Base-by-base conservation (phyloP, 2,329 filamentous ascomycete genomes). In the Talaromyces funiculosus region DNA sequence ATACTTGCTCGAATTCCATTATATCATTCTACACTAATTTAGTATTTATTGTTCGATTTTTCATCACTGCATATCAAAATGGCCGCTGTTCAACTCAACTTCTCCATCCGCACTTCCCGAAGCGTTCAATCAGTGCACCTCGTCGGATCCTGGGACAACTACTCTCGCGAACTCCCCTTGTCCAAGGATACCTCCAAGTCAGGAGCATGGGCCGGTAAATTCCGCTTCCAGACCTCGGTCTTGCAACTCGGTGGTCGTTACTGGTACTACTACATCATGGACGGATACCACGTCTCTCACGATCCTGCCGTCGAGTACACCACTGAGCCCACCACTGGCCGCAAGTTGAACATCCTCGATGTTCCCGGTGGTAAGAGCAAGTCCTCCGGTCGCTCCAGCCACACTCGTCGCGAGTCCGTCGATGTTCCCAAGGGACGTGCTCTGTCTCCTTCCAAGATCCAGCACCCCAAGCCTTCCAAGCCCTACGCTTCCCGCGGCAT, bases 211-310 rank as follows among this genome's bases (percentile, higher is more conserved):
- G 90, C 92, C 77, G 94, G 93, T 73, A 95, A 91, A 72, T 97
- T 99, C 83, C 89, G 91, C 80, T 97, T 99, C 81, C 90, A 94
- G 80, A 89, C 88, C 74, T 80, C 86, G 64, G 93, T 90, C 63
- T 85, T 97, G 70, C 87, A 93, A 82, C 83, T 90, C 70, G 92
- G 93, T 75, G 87, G 90, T 75, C 88, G 93, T 75, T 97, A 97
- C 86, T 99, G 94, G 94, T 99, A 97, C 87, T 99, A 99, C 86
- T 99, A 97, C 84, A 97, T 97, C 86, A 94, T 97, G 77, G 94
- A 99, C 77, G 94, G 94, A 69, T 97, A 97, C 86, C 92, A 97
- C 78, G 89, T 96, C 76, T 92, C 92, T 64, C 93, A 97, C 84
- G 94, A 97, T 81, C 92, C 93, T 68, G 90, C 90, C 76, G 88